Evolutionary conservation across 352 stramenopile genomes (phyloP), one percentile per base, ranked within the genome.

Genomic region (Phytophthora macrochlamydospora): DNA sequence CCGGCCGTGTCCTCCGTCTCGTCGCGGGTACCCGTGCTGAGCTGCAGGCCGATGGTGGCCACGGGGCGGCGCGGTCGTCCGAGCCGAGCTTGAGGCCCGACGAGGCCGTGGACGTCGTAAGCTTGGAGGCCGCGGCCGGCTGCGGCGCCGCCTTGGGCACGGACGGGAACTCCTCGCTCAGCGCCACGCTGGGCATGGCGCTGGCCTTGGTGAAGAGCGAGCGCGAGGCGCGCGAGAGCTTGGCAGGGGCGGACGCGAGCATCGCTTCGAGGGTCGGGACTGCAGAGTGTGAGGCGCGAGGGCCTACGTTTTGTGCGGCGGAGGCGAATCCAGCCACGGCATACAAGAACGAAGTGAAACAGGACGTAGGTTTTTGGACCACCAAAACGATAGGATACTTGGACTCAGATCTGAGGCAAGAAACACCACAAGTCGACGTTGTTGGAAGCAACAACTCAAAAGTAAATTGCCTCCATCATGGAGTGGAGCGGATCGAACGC

Each of bases 1-100:
- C 87, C 87, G n/a, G 83, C 70, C 9, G 76, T 91, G 50, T 87
- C 85, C 48, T 93, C 85, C 31, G 56, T 82, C 71, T 95, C 87
- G 56, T 85, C 69, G 57, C 83, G 80, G 52, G 73, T 67, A 31
- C 87, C 87, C 8, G 87, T 78, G 18, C 67, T 74, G 29, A 95
- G 62, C 62, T 92, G 70, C 49, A 95, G 67, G 56, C 76, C 83
- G 24, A 95, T 77, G 40, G 84, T 89, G 44, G 85, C 78, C 44
- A 93, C 76, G 51, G 75, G 49, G 69, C 67, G 7, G 66, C 59
- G 49, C 72, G 52, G 69, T 79, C 78, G 71, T 91, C 75, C 37
- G 83, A 91, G 32, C 81, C 79, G 65, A 92, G 63, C 77, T 73
- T 75, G 33, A 93, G 37, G 48, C 85, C 85, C n/a, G 78, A 83